Evolutionary conservation across 2,329 filamentous ascomycete genomes (phyloP).

Genomic region (Aspergillus quadrilineatus): DNA sequence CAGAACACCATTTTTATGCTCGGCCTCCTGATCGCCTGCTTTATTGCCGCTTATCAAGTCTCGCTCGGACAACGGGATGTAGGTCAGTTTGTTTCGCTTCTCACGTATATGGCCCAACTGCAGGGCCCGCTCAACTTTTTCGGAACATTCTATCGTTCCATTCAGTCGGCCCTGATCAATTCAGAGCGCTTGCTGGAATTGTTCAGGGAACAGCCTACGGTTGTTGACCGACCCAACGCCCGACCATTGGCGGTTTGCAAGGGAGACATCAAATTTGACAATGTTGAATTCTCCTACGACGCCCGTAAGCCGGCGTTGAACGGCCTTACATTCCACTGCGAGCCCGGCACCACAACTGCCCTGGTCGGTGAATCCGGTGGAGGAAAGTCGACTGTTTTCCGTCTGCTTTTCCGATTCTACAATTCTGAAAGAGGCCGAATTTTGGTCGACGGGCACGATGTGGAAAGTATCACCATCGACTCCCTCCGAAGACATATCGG

Average conservation of each 20-base stretch:
- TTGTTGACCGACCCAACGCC: slow-evolving; percentile 72
- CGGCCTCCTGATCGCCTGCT: slow-evolving; percentile 68
- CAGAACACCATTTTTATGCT: slow-evolving; percentile 79
- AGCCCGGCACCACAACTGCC: slow-evolving; percentile 88
- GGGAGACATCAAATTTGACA: slow-evolving; percentile 81
- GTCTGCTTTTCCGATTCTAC: slow-evolving; percentile 95
- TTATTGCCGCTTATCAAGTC: slow-evolving; percentile 76
- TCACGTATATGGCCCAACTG: slow-evolving; percentile 76
- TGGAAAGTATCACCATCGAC: slow-evolving; percentile 85
- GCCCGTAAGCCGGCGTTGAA: slow-evolving; percentile 78
- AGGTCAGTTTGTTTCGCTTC: slow-evolving; percentile 69
- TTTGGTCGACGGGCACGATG: slow-evolving; percentile 78
- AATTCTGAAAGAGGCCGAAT: slow-evolving; percentile 79
- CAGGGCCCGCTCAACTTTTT: slow-evolving; percentile 83
- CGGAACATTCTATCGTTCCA: slow-evolving; percentile 91
- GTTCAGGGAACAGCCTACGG: slow-evolving; percentile 93
- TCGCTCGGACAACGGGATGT: slow-evolving; percentile 63
- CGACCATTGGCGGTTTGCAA: slow-evolving; percentile 64
- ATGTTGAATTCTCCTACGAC: slow-evolving; percentile 91
- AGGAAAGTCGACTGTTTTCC: slow-evolving; percentile 95
- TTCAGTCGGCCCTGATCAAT: slow-evolving; percentile 96
- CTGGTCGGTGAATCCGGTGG: slow-evolving; percentile 96
- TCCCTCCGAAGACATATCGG: slow-evolving; percentile 89
- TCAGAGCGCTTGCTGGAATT: slow-evolving; percentile 91
- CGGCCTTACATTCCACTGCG: slow-evolving; percentile 79